Percentiles rank a stretch among this genome's conserved stretches.
These are phyloP conservation scores for Aspergillus carlsbadensis DNA, from an alignment of 495 filamentous ascomycete genomes.

Conservation along the genomic window DNA sequence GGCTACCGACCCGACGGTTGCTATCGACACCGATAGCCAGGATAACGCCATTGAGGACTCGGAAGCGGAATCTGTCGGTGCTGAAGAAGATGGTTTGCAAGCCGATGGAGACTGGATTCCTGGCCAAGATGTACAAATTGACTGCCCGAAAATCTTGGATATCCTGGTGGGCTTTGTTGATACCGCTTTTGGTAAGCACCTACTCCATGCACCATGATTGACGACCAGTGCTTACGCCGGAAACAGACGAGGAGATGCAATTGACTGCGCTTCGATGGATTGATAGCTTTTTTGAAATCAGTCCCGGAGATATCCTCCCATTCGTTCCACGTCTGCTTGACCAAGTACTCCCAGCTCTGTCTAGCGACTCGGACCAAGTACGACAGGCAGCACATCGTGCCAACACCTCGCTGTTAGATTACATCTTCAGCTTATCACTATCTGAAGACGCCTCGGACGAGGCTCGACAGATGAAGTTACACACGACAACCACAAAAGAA, in stretches of 20 bases:
- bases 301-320: conserved; percentile 92
- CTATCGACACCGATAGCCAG: conserved; percentile 36
- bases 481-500: conserved; percentile 49
- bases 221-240: conserved; percentile 5
- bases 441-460: conserved; percentile 68
- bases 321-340: conserved; percentile 91
- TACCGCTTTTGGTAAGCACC: conserved; percentile 66
- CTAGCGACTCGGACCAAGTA: conserved; percentile 84
- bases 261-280: conserved; percentile 93
- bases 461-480: conserved; percentile 32
- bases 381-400: conserved; percentile 84
- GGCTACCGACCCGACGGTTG: conserved; percentile 48
- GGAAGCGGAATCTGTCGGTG: conserved; percentile 57
- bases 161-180: conserved; percentile 90
- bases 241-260: conserved; percentile 79
- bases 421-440: conserved; percentile 83
- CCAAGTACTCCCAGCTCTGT: conserved; percentile 91
- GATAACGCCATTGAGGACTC: conserved; percentile 54
- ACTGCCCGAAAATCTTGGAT: conserved; percentile 86
- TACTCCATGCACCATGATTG: neutral
- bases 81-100: conserved; percentile 64
- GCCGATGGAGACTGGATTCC: conserved; percentile 92
- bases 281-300: conserved; percentile 94
- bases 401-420: conserved; percentile 85
- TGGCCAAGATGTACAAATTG: conserved; percentile 94